Percentiles rank a stretch among this genome's conserved stretches.
These are phyloP conservation scores for Cryptococcus amylolentus DNA, from an alignment of 1,284 basidiomycete genomes.

Conservation along the genomic window DNA sequence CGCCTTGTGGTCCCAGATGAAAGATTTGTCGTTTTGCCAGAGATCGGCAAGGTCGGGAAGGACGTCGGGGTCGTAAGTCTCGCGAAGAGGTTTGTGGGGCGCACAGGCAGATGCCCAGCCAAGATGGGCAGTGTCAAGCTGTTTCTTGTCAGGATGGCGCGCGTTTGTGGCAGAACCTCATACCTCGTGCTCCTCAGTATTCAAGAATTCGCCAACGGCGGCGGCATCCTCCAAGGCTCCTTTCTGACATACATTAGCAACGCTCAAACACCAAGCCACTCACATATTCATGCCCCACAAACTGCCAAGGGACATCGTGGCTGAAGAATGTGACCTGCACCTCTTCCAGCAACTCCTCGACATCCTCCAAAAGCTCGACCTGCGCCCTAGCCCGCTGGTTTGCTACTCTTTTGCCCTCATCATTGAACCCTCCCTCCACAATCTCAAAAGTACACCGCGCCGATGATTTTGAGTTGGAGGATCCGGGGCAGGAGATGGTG, in stretches of 20 bases:
- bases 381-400: slow-evolving; percentile 33
- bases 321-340: slow-evolving; percentile 39
- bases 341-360: slow-evolving; percentile 32
- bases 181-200: slow-evolving; percentile 25
- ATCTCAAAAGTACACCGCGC: slow-evolving; percentile 26
- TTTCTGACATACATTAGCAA: slow-evolving; percentile 22
- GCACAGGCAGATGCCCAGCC: slow-evolving; percentile 47
- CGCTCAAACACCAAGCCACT: slow-evolving; percentile 11
- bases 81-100: slow-evolving; percentile 38
- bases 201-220: slow-evolving; percentile 37
- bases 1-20: slow-evolving; percentile 46
- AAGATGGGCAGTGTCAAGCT: slow-evolving; percentile 35
- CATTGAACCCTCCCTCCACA: slow-evolving; percentile 28
- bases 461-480: background rate
- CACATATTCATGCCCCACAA: slow-evolving; percentile 46
- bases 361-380: slow-evolving; percentile 30
- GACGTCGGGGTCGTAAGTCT: slow-evolving; percentile 23
- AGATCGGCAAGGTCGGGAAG: slow-evolving; percentile 29
- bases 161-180: background rate
- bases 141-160: background rate
- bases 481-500: slow-evolving; percentile 35
- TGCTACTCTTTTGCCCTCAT: slow-evolving; percentile 29
- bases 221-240: slow-evolving; percentile 35
- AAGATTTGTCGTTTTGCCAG: slow-evolving; percentile 35
- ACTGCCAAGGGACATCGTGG: slow-evolving; percentile 47